Evolutionary conservation across 2,329 filamentous ascomycete species (phyloP).

Genomic region (Verticillium albo-atrum): DNA sequence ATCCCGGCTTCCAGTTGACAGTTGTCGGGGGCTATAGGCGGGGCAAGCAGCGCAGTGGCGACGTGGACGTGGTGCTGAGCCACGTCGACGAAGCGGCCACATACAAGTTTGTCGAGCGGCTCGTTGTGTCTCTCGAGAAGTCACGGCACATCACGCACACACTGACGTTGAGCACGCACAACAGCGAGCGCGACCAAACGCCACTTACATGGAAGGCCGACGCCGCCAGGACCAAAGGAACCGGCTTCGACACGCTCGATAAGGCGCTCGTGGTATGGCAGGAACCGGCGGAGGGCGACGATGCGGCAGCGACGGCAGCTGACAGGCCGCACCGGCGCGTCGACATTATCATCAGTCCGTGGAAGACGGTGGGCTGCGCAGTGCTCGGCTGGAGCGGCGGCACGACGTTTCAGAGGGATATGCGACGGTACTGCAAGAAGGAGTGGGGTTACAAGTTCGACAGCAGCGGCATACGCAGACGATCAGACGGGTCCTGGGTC

Average conservation of each 20-base stretch:
- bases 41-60: constrained; percentile 68
- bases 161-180: constrained; percentile 63
- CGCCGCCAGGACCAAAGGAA: constrained; percentile 24
- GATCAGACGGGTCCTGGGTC: constrained; percentile 62
- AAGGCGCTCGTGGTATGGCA: constrained; percentile 95
- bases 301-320: not conserved
- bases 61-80: constrained; percentile 82
- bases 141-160: constrained; percentile 76
- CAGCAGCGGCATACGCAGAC: constrained; percentile 75
- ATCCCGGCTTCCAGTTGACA: constrained; percentile 48
- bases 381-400: constrained; percentile 85
- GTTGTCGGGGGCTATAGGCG: constrained; percentile 80
- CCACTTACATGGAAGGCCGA: constrained; percentile 50
- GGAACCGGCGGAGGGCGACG: constrained; percentile 44
- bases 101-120: constrained; percentile 61
- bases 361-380: constrained; percentile 84
- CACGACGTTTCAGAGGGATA: constrained; percentile 84
- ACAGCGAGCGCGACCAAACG: constrained; percentile 66
- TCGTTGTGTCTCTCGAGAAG: constrained; percentile 67
- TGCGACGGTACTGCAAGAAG: constrained; percentile 74
- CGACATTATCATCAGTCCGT: constrained; percentile 87
- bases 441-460: constrained; percentile 79
- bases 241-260: constrained; percentile 82
- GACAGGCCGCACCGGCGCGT: constrained; percentile 67
- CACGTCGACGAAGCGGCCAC: constrained; percentile 71